A percentile compares a stretch with the other conserved stretches of the same genome.
phyloP scores from a whole-genome alignment of 2,329 filamentous ascomycete species.

The Escovopsis weberi region DNA sequence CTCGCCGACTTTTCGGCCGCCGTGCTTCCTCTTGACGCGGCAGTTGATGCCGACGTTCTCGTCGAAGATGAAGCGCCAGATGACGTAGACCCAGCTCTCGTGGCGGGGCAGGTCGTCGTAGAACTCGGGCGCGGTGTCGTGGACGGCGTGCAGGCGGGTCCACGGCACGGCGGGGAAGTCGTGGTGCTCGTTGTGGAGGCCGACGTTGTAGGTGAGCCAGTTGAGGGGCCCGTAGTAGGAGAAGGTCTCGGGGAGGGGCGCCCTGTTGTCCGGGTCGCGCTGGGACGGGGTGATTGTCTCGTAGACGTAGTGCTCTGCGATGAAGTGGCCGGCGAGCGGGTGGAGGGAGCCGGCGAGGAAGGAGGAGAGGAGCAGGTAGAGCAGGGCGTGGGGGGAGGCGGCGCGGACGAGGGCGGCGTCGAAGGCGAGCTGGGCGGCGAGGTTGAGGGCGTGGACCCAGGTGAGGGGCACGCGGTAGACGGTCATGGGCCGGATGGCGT shows the following conservation, averaged over 20 bases:
- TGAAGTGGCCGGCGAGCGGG: constrained; percentile 93
- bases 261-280: constrained; percentile 40
- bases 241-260: constrained; percentile 81
- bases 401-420: constrained; percentile 53
- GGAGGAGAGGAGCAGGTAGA: constrained; percentile 76
- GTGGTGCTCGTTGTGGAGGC: constrained; percentile 96
- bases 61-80: constrained; percentile 93
- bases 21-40: constrained; percentile 81
- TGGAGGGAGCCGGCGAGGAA: constrained; percentile 91
- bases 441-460: constrained; percentile 68
- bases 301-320: constrained; percentile 91
- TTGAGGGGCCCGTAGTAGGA: constrained; percentile 94
- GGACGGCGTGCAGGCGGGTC: constrained; percentile 67
- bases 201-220: constrained; percentile 89
- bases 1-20: constrained; percentile 39
- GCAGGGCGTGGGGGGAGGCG: constrained; percentile 49
- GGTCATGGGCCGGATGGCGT: constrained; percentile 89
- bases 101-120: constrained; percentile 79
- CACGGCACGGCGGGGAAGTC: constrained; percentile 96
- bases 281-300: constrained; percentile 43
- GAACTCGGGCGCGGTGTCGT: constrained; percentile 75
- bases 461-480: constrained; percentile 84
- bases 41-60: constrained; percentile 80
- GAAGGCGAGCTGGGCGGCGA: constrained; percentile 62
- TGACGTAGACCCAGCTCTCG: constrained; percentile 79